These are phyloP conservation scores for Skeletonema marinoi DNA, from an alignment of 108 stramenopile genomes.

Conservation along the genomic window DNA sequence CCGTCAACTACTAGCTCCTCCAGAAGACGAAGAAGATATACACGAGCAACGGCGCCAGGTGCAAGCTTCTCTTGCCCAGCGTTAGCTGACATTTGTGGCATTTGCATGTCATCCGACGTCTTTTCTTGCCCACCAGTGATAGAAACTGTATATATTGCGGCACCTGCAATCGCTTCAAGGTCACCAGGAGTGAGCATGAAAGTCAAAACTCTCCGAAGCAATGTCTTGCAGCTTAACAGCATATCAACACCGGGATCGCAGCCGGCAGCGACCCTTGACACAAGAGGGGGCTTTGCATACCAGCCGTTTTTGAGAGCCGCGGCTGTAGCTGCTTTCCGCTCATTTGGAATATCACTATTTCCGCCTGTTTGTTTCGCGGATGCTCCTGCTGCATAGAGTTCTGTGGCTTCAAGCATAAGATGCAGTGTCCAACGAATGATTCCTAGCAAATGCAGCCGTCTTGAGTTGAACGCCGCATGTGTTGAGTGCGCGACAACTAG, in stretches of 20 bases:
- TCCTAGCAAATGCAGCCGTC: slow-evolving; percentile 82
- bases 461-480: slow-evolving; percentile 87
- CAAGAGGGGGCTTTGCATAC: slow-evolving; percentile 66
- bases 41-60: slow-evolving; percentile 75
- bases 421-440: slow-evolving; percentile 88
- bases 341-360: slow-evolving; percentile 27
- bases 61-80: slow-evolving; percentile 50
- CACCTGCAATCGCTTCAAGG: slow-evolving; percentile 84
- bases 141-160: slow-evolving; percentile 83
- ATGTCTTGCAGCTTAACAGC: slow-evolving; percentile 79
- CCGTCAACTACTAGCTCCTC: slow-evolving; percentile 91
- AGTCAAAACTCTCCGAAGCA: slow-evolving; percentile 81
- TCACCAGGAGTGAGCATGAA: slow-evolving; percentile 90
- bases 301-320: slow-evolving; percentile 59
- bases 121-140: slow-evolving; percentile 48
- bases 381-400: slow-evolving; percentile 71
- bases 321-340: slow-evolving; percentile 18
- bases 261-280: slow-evolving; percentile 75
- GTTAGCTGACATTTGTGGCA: slow-evolving; percentile 10
- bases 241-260: slow-evolving; percentile 82
- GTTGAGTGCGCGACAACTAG: slow-evolving; percentile 76
- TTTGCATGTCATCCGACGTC: slow-evolving; percentile 15
- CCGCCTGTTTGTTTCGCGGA: slow-evolving; percentile 30
- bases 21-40: slow-evolving; percentile 84
- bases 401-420: slow-evolving; percentile 86